Conservation (phyloP, 495 filamentous ascomycete genomes). For the Venustampulla echinocandica region DNA sequence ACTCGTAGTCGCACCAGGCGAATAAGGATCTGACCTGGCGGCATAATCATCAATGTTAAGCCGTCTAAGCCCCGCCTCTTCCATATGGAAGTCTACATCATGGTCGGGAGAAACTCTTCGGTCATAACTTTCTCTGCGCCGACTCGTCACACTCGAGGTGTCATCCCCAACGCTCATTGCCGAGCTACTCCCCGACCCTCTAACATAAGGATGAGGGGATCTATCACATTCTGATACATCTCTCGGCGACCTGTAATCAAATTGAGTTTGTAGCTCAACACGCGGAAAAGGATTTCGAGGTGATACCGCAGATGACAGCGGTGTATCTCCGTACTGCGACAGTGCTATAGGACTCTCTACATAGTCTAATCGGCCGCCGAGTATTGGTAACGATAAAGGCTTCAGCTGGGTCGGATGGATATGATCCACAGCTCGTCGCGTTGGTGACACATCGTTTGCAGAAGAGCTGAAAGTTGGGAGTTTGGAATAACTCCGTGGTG, state of each 20-base stretch:
- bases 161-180: constrained; percentile 21
- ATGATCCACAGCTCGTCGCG: constrained; percentile 29
- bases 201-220: constrained; percentile 35
- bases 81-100: constrained; percentile 58
- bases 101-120: constrained; percentile 40
- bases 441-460: constrained; percentile 39
- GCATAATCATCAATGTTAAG: constrained; percentile 52
- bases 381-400: constrained; percentile 41
- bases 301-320: constrained; percentile 40
- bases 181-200: constrained; percentile 27
- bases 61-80: constrained; percentile 52
- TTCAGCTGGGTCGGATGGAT: constrained; percentile 17
- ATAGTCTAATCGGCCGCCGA: constrained; percentile 26
- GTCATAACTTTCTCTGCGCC: constrained; percentile 43
- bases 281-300: constrained; percentile 31
- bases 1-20: constrained; percentile 39
- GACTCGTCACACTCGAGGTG: constrained; percentile 23
- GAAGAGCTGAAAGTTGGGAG: constrained; percentile 40
- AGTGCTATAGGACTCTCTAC: constrained; percentile 34
- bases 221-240: constrained; percentile 39
- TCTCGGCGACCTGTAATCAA: constrained; percentile 42
- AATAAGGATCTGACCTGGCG: constrained; percentile 34
- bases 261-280: constrained; percentile 25
- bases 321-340: constrained; percentile 31
- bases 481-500: constrained; percentile 45